Percentiles rank a stretch among this genome's conserved stretches.
These are phyloP conservation scores for Aspergillus pseudoviridinutans DNA, from an alignment of 2,329 filamentous ascomycete genomes.

Conservation along the genomic window DNA sequence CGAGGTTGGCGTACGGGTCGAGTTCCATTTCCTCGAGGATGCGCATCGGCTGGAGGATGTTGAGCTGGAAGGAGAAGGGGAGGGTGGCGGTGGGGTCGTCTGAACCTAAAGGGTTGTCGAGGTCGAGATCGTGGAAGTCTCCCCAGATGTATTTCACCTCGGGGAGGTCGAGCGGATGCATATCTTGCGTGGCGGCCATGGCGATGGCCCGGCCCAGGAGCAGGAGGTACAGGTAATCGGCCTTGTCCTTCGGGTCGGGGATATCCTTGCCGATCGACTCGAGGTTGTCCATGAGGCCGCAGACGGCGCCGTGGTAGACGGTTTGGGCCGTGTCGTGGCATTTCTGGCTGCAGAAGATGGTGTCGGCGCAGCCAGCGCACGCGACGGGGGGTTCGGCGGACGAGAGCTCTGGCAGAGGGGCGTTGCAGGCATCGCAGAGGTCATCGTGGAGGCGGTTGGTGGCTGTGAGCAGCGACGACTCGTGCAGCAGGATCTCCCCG, in stretches of 20 bases:
- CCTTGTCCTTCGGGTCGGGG: constrained; percentile 52
- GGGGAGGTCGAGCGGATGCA: constrained; percentile 57
- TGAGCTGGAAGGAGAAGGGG: constrained; percentile 59
- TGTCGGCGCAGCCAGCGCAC: constrained; percentile 55
- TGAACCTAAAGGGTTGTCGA: constrained; percentile 5
- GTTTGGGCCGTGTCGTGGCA: constrained; percentile 55
- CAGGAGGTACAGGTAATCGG: constrained; percentile 58
- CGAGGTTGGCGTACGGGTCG: constrained; percentile 51
- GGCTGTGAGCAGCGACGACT: constrained; percentile 82
- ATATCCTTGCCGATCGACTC: constrained; percentile 58
- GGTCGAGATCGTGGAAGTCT: constrained; percentile 49
- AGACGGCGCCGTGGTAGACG: constrained; percentile 57
- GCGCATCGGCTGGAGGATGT: constrained; percentile 56
- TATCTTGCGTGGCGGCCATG: constrained; percentile 56
- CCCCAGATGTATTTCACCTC: constrained; percentile 65
- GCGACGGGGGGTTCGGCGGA: constrained; percentile 35
- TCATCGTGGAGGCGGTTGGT: constrained; percentile 84
- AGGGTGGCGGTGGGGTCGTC: constrained; percentile 42
- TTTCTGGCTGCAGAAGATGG: constrained; percentile 56
- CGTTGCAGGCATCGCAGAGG: constrained; percentile 85
- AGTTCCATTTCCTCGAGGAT: constrained; percentile 61
- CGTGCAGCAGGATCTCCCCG: constrained; percentile 71
- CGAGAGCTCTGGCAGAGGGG: constrained; percentile 60
- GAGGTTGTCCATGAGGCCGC: constrained; percentile 49
- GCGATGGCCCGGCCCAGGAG: constrained; percentile 57